A percentile compares a stretch with the other conserved stretches of the same genome.
Conservation (phyloP, 2,329 filamentous ascomycete genomes). For the Amauroascus verrucosus region DNA sequence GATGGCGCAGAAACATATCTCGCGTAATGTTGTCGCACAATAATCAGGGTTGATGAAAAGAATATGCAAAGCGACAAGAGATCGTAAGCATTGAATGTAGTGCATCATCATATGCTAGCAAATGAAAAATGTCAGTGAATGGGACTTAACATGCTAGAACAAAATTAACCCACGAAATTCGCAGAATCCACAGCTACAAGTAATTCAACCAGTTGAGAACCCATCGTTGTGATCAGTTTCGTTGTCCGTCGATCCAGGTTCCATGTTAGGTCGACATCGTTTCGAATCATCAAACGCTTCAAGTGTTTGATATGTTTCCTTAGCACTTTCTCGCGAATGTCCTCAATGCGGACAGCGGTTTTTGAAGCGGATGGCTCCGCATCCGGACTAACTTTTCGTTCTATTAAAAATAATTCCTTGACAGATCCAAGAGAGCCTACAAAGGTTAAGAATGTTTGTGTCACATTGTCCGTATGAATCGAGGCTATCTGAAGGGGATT, state of each 20-base stretch:
- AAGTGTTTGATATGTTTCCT: constrained; percentile 49
- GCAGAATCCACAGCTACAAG: constrained; percentile 17
- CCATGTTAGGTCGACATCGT: constrained; percentile 46
- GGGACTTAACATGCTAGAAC: background rate
- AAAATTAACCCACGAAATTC: constrained; percentile 18
- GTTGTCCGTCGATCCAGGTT: constrained; percentile 29
- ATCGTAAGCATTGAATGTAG: constrained; percentile 16
- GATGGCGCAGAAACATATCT: constrained; percentile 17
- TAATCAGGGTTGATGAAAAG: constrained; percentile 17
- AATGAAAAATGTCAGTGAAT: background rate
- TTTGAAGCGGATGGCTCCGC: constrained; percentile 46
- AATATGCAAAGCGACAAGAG: constrained; percentile 20
- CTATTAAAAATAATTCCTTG: constrained; percentile 51
- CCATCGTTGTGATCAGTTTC: constrained; percentile 14
- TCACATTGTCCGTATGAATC: constrained; percentile 56
- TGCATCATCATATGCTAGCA: constrained; percentile 20
- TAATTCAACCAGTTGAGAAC: constrained; percentile 18
- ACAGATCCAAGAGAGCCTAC: constrained; percentile 45
- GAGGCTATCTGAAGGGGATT: constrained; percentile 45
- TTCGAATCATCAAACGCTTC: constrained; percentile 51
- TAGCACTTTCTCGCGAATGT: constrained; percentile 49
- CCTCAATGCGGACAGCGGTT: constrained; percentile 44
- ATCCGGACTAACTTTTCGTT: constrained; percentile 43
- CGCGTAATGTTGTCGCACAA: constrained; percentile 15
- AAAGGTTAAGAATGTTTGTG: constrained; percentile 36